Evolutionary conservation across 495 filamentous ascomycete species (phyloP), one percentile per base, ranked within the genome.

Genomic region (Emericellopsis terricola): DNA sequence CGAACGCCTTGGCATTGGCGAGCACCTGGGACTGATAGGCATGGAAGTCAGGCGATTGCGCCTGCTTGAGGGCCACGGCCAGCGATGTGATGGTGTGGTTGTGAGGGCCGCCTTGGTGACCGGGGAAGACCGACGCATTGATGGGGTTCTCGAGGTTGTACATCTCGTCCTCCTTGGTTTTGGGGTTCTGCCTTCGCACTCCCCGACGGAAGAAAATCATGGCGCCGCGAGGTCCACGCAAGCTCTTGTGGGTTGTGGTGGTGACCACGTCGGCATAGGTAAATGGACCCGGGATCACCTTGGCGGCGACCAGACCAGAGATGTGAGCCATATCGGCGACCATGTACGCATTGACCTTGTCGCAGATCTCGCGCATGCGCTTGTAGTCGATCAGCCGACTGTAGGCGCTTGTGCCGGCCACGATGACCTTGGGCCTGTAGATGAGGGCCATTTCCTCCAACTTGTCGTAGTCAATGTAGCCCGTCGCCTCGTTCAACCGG

Each of bases 191-290:
- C 53, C 75, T 69, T 37, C 89, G 71, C 24, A 94, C 75, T 32
- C 89, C 89, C 46, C 79, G 84, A 40, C 89, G 79, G 70, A 73
- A 96, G 69, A 97, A 97, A 56, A 97, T 97, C 76, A 97, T 83
- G 37, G 89, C 89, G 28, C 89, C 89, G 28, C 89, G 76, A 14
- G 89, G 89, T 9, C 89, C 89, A 41, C 89, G 81, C 15, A 97
- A 68, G 24, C 82, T 92, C 62, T 97, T 97, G 69, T 97, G 89
- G 28, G 79, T 91, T 28, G 89, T 97, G n/a, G 89, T 97, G 26
- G 89, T 96, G 38, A 97, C 91, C 31, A 97, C 74, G 49, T 97
- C 89, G 29, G 81, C 79, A 59, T 83, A 70, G 28, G 58, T 59
- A 54, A 97, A 97, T n/a, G 89, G 89, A 28, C 76, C 76, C 9